Percentiles rank a stretch among this genome's conserved stretches.
Conservation (phyloP, 768 basidiomycete genomes). For the Hericium rajendrae region DNA sequence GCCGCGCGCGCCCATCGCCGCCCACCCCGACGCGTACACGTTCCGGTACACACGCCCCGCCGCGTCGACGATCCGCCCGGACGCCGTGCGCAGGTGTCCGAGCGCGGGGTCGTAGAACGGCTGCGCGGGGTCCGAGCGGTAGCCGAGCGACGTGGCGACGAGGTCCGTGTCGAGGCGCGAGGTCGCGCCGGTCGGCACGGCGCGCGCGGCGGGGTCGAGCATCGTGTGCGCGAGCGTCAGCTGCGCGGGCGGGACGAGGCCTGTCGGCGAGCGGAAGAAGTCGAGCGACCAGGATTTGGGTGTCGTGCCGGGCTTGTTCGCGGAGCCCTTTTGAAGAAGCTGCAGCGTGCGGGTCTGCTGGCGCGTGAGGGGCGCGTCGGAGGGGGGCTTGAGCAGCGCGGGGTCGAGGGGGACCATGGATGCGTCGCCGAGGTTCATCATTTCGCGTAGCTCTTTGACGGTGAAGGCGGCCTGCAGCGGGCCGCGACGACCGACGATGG, state of each 20-base stretch:
- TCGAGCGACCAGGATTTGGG: slow-evolving; percentile 71
- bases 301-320: slow-evolving; percentile 36
- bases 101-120: slow-evolving; percentile 51
- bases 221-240: slow-evolving; percentile 46
- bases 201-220: slow-evolving; percentile 40
- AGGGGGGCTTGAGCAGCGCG: slow-evolving; percentile 26
- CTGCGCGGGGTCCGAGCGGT: slow-evolving; percentile 54
- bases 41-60: slow-evolving; percentile 32
- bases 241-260: slow-evolving; percentile 24
- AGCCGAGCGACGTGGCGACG: slow-evolving; percentile 83
- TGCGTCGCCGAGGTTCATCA: slow-evolving; percentile 52
- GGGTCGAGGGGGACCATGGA: slow-evolving; percentile 55
- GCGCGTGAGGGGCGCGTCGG: slow-evolving; percentile 34
- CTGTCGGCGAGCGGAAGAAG: slow-evolving; percentile 68
- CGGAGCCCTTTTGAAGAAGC: slow-evolving; percentile 58
- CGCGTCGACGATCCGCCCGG: slow-evolving; percentile 38
- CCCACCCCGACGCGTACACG: slow-evolving; percentile 94
- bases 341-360: slow-evolving; percentile 61
- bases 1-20: slow-evolving; percentile 81
- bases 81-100: slow-evolving; percentile 44
- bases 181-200: slow-evolving; percentile 46
- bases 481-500: slow-evolving; percentile 79
- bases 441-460: slow-evolving; percentile 86
- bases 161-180: slow-evolving; percentile 56
- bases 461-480: slow-evolving; percentile 87